Evolutionary conservation across 768 basidiomycete species (phyloP), one percentile per base, ranked within the genome.

Genomic region (Galerina marginata): DNA sequence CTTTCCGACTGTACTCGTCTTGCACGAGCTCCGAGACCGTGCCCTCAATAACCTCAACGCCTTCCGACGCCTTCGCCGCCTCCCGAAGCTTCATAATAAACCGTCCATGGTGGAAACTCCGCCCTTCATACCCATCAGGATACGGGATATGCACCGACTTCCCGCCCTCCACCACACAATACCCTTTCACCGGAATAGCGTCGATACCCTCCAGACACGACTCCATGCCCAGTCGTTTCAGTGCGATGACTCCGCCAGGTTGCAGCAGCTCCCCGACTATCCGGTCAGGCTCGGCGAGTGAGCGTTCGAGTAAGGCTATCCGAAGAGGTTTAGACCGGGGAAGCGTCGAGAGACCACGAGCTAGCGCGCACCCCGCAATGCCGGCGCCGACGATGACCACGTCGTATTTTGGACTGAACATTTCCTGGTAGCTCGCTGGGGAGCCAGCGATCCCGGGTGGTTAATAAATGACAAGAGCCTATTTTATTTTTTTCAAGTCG

Each of bases 211-310:
- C 91, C 46, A 97, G 74, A 55, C 87, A 88, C 6, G 77, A 77
- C 49, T 85, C 85, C 65, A 99, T 72, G 0, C 94, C 96, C n/a
- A 99, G 85, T 39, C 83, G 75, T 58, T 84, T 76, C 46, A 99
- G 77, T 0, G 94, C 87, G 11, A 80, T 78, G 23, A 95, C 87
- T 1, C 97, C 97, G 1, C 90, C 95, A 2, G 97, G 97, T 69
- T 99, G 97, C 23, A 99, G 79, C 1, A 99, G 86, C 73, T 99
- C 97, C 25, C 97, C 97, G 37, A 99, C 97, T 65, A 99, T 99
- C 15, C 97, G 85, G 81, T 99, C 95, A 0, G 97, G 97, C 72
- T 94, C 91, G 0, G 90, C 83, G 3, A 99, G 83, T 12, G 96
- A 96, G 10, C 96, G 88, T 74, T 99, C 97, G 56, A 99, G 80